Evolutionary conservation across 306 rosid species (phyloP).

Genomic region (Datisca glomerata): DNA sequence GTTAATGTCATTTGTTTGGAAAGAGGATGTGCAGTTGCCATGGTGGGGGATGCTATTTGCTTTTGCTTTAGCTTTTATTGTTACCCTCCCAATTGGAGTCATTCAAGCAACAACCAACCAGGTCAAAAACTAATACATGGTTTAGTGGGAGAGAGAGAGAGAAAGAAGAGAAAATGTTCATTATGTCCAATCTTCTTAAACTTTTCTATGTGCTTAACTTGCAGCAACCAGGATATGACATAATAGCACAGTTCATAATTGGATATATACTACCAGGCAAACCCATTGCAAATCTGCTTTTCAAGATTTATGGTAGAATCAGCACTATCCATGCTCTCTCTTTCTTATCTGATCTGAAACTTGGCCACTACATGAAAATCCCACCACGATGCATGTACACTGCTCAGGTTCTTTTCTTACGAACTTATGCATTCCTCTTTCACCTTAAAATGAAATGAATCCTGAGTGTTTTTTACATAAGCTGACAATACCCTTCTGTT

Average conservation of each 20-base stretch:
- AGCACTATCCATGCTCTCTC: slow-evolving; percentile 96
- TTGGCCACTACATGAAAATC: slow-evolving; percentile 97
- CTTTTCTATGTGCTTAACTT: not conserved
- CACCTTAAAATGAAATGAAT: not conserved
- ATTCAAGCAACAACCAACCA: slow-evolving; percentile 99
- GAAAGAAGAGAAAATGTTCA: too few species aligned
- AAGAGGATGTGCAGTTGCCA: slow-evolving; percentile 63
- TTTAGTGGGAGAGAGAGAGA: too few species aligned
- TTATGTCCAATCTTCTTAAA: not conserved
- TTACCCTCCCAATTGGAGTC: slow-evolving; percentile 94
- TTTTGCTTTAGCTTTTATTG: slow-evolving; percentile 70
- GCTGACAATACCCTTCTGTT: too few species aligned
- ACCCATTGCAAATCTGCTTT: slow-evolving; percentile 91
- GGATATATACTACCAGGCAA: slow-evolving; percentile 91
- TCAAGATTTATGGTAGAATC: slow-evolving; percentile 92
- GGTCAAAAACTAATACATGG: too few species aligned
- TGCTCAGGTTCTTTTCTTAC: slow-evolving; percentile 59
- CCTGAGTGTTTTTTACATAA: not conserved
- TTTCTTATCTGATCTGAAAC: slow-evolving; percentile 92
- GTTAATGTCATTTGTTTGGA: slow-evolving; percentile 69
- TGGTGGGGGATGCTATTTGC: slow-evolving; percentile 99
- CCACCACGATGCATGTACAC: slow-evolving; percentile 92
- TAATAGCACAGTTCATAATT: slow-evolving; percentile 91
- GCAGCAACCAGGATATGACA: slow-evolving; percentile 99
- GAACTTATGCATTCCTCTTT: not conserved